Evolutionary conservation across 176 grass and related monocot genomes (phyloP), one percentile per base, ranked within the genome.

Genomic region (Carex littledalei): DNA sequence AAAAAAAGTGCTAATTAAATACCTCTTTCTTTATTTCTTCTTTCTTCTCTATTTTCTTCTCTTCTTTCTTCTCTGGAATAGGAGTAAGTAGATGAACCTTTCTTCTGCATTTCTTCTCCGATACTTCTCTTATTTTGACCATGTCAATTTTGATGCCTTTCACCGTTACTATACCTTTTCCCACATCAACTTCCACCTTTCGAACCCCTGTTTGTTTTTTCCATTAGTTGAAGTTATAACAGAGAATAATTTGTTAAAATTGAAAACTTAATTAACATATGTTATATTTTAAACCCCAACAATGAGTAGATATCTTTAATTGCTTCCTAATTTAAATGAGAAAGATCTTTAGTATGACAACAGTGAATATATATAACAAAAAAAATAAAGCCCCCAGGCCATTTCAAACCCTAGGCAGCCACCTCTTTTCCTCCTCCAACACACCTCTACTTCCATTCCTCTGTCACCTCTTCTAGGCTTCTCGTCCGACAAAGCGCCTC

Each of bases 131-230:
- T 52, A 99, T 85, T 83, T 94, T 94, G 76, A 86, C 67, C 16
- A 76, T 41, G 26, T 99, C 96, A 83, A 94, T 91, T 17, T 62
- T 84, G 69, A 82, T 24, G n/a, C 93, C 91, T 80, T 86, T 95
- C 26, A 95, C 93, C 0, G 81, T 92, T 3, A 95, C 91, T 84
- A 89, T 92, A 50, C 91, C 93, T 0, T 69, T 86, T 52, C 55
- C 86, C 0, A 78, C 85, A 24, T 94, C 84, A 63, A 95, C 18
- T 47, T 94, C 92, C 80, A 99, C 96, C 87, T 99, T 92, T 5
- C 79, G 77, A 50, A 99, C 87, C 53, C 96, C 93, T 99, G 84
- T 82, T 50, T 22, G 31, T 17, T 59, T n/a, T 63, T 32, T 49
- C 49, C 22, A 17, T 63, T 0, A 80, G 15, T 66, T 67, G 14